Base-by-base conservation (phyloP, 306 rosid genomes). In the Dryas drummondii region DNA sequence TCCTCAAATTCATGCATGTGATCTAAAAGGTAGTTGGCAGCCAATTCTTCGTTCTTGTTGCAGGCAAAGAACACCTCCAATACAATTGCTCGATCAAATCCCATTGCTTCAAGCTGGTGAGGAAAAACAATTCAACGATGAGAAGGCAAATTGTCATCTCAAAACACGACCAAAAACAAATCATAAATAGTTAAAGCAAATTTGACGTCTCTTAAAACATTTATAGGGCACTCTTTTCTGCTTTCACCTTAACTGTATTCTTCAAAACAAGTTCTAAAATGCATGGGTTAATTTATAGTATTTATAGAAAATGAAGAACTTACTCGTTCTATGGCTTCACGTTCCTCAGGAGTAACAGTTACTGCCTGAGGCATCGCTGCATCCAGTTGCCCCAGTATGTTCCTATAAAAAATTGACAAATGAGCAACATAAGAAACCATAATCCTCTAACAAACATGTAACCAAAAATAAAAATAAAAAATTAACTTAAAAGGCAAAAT, bases 21-120 rank as follows among this genome's bases (percentile, higher is more conserved):
- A 84, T 93, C 97, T 68, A 93, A 76, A 71, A 93, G 98, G 57
- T 89, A 93, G 90, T 93, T 93, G 58, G 98, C 98, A 57, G 97
- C 97, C 85, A 93, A 57, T 52, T 93, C 98, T 83, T 93, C 98
- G 10, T 89, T 91, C 78, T 88, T 93, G 96, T 93, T 91, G 80
- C 97, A 93, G 0, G 98, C 94, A 8, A 93, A 88, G 82, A 68
- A 93, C 51, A 89, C 98, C 87, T 93, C 97, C 90, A 93, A 82
- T 10, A 93, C 98, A 7, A 76, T 64, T 4, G 88, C 92, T 68
- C 96, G 85, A 79, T 90, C 97, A 49, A 93, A 93, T 9, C 98
- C 98, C 94, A 93, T 82, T 72, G 91, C 98, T 82, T 93, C 98
- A 48, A 93, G 97, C 98, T 93, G 91, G 44, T 6, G 5, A 58